A percentile compares a stretch with the other conserved stretches of the same genome.
phyloP scores from a whole-genome alignment of 352 stramenopile genomes.

The Phytophthora palmivora region DNA sequence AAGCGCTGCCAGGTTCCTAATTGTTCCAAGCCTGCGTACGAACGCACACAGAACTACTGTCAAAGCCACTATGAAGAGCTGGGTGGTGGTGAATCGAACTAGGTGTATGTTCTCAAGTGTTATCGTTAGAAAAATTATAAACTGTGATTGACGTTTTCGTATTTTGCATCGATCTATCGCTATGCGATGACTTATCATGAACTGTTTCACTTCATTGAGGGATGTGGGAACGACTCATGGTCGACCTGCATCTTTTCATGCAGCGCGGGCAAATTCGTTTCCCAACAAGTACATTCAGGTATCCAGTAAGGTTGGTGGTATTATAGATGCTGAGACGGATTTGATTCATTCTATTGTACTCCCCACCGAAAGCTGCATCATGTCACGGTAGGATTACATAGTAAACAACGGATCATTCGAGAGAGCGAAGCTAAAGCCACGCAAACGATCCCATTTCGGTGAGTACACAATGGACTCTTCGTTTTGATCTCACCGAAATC shows the following conservation, averaged over 20 bases:
- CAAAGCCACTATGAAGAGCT: constrained; percentile 35
- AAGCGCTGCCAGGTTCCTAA: constrained; percentile 43
- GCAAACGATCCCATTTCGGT: neutral
- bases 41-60: constrained; percentile 48
- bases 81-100: constrained; percentile 2
- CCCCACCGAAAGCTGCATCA: neutral
- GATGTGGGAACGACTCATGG: neutral
- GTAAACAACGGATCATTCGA: neutral
- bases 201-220: no score
- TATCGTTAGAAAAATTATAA: constrained; percentile 17
- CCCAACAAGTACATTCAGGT: no score
- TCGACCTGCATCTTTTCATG: no score
- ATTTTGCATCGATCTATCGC: neutral
- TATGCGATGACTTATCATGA: no score
- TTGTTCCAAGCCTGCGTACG: constrained; percentile 50
- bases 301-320: no score
- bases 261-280: no score
- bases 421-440: no score
- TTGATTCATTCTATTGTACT: no score
- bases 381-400: no score
- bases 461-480: neutral
- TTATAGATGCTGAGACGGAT: no score
- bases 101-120: constrained; percentile 7
- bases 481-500: constrained; percentile 1
- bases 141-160: constrained; percentile 7